Evolutionary conservation across 2,329 filamentous ascomycete genomes (phyloP), one percentile per base, ranked within the genome.

Genomic region (Curvularia verruculosa): DNA sequence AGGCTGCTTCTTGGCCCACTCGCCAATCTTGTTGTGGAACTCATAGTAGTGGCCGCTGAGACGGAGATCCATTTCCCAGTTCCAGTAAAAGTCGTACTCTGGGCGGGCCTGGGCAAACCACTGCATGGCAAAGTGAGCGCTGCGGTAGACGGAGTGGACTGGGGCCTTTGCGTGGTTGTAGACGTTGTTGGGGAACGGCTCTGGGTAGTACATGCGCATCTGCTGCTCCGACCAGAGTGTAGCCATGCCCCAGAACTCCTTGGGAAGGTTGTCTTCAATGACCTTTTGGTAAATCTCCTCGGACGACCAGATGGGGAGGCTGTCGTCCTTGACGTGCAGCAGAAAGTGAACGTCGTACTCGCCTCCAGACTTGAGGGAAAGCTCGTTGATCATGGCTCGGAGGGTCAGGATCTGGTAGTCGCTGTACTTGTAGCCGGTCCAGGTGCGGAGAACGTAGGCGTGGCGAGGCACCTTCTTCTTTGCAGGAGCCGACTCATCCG

Each of bases 151-250:
- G 18, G 93, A 93, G 74, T 98, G 93, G 0, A 96, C 87, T 1
- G 91, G 90, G 12, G 75, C 75, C 46, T 77, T 78, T 44, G 79
- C 79, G 54, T 96, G 83, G 49, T 89, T 85, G 55, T 83, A 83
- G 63, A 84, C 83, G 76, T 87, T 92, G 44, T 90, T 86, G 61
- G 96, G 91, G 70, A 91, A 88, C 24, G 96, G 87, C 47, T 90
- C 91, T 50, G 95, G 90, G 77, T 98, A 99, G 67, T 96, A 84
- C 56, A 92, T 85, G 51, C 89, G 83, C 92, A 98, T 97, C 77
- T 97, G 92, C 23, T 89, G 89, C 76, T 96, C 92, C 0, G 91
- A 95, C 95, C 95, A 99, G 6, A 98, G 83, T 0, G 91, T 96
- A 19, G 90, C 90, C 72, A 99, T 87, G 45, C 91, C 91, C 64